phyloP scores from a whole-genome alignment of 2,329 filamentous ascomycete genomes.

The Botrytis deweyae region DNA sequence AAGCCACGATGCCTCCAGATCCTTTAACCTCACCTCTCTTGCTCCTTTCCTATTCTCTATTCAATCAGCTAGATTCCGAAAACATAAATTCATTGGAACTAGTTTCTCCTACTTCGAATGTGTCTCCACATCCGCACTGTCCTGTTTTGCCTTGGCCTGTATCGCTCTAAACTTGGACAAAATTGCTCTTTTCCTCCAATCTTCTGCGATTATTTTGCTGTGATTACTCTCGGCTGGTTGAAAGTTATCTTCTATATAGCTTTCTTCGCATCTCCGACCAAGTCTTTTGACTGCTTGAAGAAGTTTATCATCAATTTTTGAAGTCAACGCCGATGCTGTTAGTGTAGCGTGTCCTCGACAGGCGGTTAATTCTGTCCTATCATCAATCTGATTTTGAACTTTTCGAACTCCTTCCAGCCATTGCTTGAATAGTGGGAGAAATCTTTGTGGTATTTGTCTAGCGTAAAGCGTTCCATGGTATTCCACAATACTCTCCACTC shows the following conservation, averaged over 20 bases:
- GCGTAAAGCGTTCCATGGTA: neutral
- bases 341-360: neutral
- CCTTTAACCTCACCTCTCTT: no score
- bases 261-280: neutral
- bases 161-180: neutral
- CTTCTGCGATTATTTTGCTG: neutral
- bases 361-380: neutral
- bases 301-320: neutral
- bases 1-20: no score
- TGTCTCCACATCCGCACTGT: neutral
- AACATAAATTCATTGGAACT: neutral
- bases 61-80: neutral
- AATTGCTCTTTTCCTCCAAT: neutral
- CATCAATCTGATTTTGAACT: neutral
- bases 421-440: neutral
- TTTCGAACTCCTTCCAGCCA: neutral
- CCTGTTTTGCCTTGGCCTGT: neutral
- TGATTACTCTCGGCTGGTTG: neutral
- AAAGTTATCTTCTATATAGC: no score
- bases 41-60: neutral
- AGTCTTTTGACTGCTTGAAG: neutral
- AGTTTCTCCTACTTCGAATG: neutral
- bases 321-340: neutral
- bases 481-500: neutral
- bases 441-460: neutral